These are phyloP conservation scores for Aspergillus niger DNA, from an alignment of 2,329 filamentous ascomycete species.

Conservation along the genomic window DNA sequence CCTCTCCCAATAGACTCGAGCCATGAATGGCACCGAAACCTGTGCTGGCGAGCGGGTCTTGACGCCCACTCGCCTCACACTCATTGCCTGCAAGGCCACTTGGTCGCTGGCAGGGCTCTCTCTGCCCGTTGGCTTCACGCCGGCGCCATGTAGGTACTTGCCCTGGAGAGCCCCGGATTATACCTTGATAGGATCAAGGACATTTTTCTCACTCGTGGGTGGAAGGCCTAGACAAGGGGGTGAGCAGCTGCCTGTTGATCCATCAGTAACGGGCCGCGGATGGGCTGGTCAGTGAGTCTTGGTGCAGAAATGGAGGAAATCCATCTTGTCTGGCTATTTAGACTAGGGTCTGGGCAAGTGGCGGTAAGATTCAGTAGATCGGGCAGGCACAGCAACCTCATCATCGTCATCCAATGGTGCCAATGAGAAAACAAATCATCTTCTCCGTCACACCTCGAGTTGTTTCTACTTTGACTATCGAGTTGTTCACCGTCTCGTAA, in stretches of 20 bases:
- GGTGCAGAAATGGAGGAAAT: not conserved
- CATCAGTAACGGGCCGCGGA: not conserved
- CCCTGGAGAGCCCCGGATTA: conserved; percentile 11
- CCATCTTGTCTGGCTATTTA: not conserved
- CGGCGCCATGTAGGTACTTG: conserved; percentile 23
- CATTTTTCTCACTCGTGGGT: not conserved
- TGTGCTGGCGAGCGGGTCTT: conserved; percentile 28
- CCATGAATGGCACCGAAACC: conserved; percentile 8
- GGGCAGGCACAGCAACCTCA: not conserved
- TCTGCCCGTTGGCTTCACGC: conserved; percentile 16
- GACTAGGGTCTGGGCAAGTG: conserved; percentile 1
- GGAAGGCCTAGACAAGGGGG: conserved; percentile 10
- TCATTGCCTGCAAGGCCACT: conserved; percentile 28
- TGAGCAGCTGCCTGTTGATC: conserved; percentile 8
- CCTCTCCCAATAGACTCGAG: conserved; percentile 9
- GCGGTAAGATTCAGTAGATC: conserved; percentile 5
- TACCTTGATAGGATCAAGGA: conserved; percentile 16
- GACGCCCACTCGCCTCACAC: conserved; percentile 25
- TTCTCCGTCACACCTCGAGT: conserved; percentile 2
- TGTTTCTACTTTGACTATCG: not conserved
- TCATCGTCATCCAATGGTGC: not conserved
- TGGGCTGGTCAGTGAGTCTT: not conserved
- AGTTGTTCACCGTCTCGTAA: not conserved
- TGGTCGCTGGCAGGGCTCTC: conserved; percentile 17
- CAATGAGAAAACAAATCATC: not conserved